These are phyloP conservation scores for Echinosophora koreensis DNA, from an alignment of 306 rosid genomes.

Conservation along the genomic window DNA sequence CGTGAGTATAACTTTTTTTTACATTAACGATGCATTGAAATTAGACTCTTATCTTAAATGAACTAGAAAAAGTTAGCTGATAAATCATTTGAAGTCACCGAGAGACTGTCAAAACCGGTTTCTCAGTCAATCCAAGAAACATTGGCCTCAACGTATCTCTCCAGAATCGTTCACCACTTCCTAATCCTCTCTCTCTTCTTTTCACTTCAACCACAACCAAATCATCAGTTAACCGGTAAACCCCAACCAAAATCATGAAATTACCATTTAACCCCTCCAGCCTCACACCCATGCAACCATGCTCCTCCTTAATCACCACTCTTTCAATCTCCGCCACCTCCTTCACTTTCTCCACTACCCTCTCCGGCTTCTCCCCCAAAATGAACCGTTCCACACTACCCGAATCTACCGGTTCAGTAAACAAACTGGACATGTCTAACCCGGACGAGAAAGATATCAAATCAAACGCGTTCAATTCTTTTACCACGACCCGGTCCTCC, in stretches of 20 bases:
- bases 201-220: conserved; percentile 62
- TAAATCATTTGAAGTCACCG: conserved; percentile 4
- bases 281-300: conserved; percentile 52
- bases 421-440: conserved; percentile 62
- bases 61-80: too few relatives aligned
- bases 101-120: conserved; percentile 43
- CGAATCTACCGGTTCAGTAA: conserved; percentile 45
- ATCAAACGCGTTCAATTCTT: conserved; percentile 69
- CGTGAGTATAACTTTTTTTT: too few relatives aligned
- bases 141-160: conserved; percentile 56
- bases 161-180: conserved; percentile 51
- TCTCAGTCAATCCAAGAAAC: conserved; percentile 45
- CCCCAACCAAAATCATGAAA: conserved; percentile 31
- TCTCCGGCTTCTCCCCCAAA: conserved; percentile 55
- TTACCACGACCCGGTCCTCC: background rate
- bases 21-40: too few relatives aligned
- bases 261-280: conserved; percentile 61
- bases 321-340: conserved; percentile 50
- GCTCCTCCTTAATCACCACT: conserved; percentile 46
- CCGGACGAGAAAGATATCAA: conserved; percentile 68
- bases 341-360: conserved; percentile 45
- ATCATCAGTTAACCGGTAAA: conserved; percentile 63
- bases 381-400: conserved; percentile 59
- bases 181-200: conserved; percentile 41
- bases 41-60: too few relatives aligned